Evolutionary conservation across 129 eudicot genomes (phyloP).

Genomic region (Flaveria robusta): DNA sequence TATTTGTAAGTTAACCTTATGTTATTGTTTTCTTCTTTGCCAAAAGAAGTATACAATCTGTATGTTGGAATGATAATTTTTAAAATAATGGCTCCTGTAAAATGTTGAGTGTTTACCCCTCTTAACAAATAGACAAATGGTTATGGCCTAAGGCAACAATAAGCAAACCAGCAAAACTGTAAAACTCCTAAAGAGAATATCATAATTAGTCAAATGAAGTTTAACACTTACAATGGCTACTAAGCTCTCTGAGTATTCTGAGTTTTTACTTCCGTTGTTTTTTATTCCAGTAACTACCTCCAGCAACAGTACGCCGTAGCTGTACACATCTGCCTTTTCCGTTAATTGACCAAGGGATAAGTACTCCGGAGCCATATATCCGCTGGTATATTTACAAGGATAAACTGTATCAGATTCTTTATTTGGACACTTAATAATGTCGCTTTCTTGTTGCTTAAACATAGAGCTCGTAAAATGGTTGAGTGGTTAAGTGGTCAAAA

Average conservation of each 20-base stretch:
- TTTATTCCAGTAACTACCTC: conserved; percentile 70
- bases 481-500: background rate
- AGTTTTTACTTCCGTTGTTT: conserved; percentile 50
- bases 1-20: background rate
- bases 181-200: background rate
- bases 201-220: background rate
- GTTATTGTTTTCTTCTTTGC: background rate
- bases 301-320: conserved; percentile 66
- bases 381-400: conserved; percentile 35
- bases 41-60: background rate
- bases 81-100: too few relatives aligned
- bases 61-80: background rate
- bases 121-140: background rate
- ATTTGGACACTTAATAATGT: background rate
- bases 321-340: conserved; percentile 80
- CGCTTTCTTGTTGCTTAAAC: background rate
- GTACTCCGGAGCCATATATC: conserved; percentile 84
- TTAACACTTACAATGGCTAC: conserved; percentile 50
- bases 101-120: background rate
- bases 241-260: conserved; percentile 61
- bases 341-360: conserved; percentile 73
- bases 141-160: background rate
- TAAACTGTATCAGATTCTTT: conserved; percentile 18
- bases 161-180: conserved; percentile 7
- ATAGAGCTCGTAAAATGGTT: background rate